Percentiles rank a stretch among this genome's conserved stretches.
Evolutionary conservation across 306 rosid species (phyloP).

Genomic region (Albizia julibrissin): DNA sequence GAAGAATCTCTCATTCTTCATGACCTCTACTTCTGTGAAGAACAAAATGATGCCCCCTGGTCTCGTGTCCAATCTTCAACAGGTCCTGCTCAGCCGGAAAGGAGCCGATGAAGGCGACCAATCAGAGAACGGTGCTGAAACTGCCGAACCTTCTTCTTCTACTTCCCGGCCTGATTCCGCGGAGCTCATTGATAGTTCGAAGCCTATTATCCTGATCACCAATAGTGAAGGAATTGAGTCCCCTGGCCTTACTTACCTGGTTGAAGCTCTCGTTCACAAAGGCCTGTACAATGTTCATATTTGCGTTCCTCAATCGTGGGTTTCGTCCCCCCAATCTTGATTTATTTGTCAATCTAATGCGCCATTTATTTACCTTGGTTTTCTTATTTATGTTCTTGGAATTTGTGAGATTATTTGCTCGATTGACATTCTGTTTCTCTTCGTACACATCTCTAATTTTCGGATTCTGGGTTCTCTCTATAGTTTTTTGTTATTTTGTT

Average conservation of each 20-base stretch:
- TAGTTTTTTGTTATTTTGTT: not conserved
- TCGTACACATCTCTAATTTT: not conserved
- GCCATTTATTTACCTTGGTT: not conserved
- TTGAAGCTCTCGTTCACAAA: constrained; percentile 73
- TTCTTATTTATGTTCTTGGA: not conserved
- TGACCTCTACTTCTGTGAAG: constrained; percentile 48
- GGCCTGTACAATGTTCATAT: constrained; percentile 82
- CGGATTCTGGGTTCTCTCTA: not conserved
- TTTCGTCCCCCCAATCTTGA: constrained; percentile 12
- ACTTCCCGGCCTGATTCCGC: constrained; percentile 13
- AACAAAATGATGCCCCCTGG: constrained; percentile 83
- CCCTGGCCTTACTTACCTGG: constrained; percentile 73
- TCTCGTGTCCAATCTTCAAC: constrained; percentile 87
- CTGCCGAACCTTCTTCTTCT: constrained; percentile 50
- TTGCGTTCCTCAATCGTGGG: constrained; percentile 99
- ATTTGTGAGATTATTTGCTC: not conserved
- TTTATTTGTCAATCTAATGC: not conserved
- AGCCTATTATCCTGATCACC: constrained; percentile 70
- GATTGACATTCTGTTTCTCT: not conserved
- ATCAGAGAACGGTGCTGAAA: constrained; percentile 42
- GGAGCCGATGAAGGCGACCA: constrained; percentile 33
- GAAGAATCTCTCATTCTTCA: not conserved
- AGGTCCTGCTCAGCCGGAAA: constrained; percentile 59
- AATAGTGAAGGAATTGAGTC: constrained; percentile 84
- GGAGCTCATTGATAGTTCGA: constrained; percentile 34